Evolutionary conservation across 495 filamentous ascomycete species (phyloP).

Genomic region (Neohortaea acidophila): DNA sequence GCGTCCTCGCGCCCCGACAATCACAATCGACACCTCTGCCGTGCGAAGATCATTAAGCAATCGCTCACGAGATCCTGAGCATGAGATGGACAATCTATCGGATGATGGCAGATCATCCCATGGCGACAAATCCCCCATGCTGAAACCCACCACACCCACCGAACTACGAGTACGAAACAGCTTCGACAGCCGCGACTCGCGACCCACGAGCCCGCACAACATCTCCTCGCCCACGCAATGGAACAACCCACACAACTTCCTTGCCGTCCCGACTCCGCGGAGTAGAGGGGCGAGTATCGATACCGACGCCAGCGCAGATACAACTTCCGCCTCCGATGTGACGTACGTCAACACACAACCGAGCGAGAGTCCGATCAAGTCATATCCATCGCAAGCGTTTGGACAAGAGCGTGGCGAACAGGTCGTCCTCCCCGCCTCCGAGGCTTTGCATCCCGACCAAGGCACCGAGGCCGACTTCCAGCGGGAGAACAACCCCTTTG

Average conservation of each 20-base stretch:
- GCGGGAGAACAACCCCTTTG: constrained; percentile 64
- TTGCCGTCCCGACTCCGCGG: constrained; percentile 44
- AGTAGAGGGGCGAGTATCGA: constrained; percentile 54
- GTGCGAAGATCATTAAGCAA: constrained; percentile 33
- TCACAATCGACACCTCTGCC: constrained; percentile 61
- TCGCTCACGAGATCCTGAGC: constrained; percentile 14
- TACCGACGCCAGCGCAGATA: constrained; percentile 35
- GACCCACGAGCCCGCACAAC: constrained; percentile 84
- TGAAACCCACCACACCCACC: constrained; percentile 31
- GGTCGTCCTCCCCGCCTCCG: constrained; percentile 34
- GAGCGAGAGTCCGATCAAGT: constrained; percentile 29
- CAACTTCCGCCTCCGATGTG: constrained; percentile 36
- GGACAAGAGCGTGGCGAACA: constrained; percentile 12
- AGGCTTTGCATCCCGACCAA: constrained; percentile 52
- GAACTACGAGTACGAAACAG: constrained; percentile 47
- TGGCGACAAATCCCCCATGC: constrained; percentile 19
- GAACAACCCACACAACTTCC: constrained; percentile 41
- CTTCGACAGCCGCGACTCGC: constrained; percentile 59
- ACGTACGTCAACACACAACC: constrained; percentile 23
- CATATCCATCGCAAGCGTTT: constrained; percentile 15
- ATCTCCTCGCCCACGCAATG: constrained; percentile 51
- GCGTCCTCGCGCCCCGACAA: constrained; percentile 38
- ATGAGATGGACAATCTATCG: constrained; percentile 17
- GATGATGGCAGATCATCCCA: constrained; percentile 11
- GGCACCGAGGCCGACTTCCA: constrained; percentile 57